These are phyloP conservation scores for Suillus clintonianus DNA, from an alignment of 768 basidiomycete species.

Conservation along the genomic window DNA sequence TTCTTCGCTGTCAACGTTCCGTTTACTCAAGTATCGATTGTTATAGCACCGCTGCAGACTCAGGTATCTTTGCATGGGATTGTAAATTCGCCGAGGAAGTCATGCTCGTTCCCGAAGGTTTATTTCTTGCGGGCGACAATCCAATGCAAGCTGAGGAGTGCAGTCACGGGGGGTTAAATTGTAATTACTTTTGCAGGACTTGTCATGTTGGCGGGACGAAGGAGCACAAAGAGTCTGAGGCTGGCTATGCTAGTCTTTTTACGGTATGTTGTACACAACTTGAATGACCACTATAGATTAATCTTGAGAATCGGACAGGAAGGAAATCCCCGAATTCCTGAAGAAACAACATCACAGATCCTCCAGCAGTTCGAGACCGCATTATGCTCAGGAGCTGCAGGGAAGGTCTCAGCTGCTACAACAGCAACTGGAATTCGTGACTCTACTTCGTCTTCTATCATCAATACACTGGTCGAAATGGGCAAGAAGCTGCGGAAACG, in stretches of 20 bases:
- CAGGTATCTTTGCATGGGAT: constrained; percentile 30
- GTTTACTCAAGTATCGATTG: constrained; percentile 31
- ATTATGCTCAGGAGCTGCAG: neutral
- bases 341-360: constrained; percentile 20
- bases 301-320: neutral
- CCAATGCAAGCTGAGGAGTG: constrained; percentile 34
- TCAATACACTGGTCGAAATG: constrained; percentile 3
- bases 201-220: constrained; percentile 39
- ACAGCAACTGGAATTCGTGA: constrained; percentile 2
- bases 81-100: constrained; percentile 21
- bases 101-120: constrained; percentile 12
- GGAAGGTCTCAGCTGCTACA: constrained; percentile 1
- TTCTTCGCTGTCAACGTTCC: neutral
- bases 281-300: too few relatives aligned
- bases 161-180: constrained; percentile 34
- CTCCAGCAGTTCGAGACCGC: constrained; percentile 2
- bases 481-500: constrained; percentile 8
- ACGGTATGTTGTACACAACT: constrained; percentile 17
- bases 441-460: neutral
- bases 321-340: neutral
- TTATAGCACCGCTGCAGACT: neutral
- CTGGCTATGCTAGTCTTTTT: constrained; percentile 39
- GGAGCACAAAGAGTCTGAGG: constrained; percentile 31
- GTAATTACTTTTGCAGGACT: constrained; percentile 43
- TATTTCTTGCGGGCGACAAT: constrained; percentile 40